Conservation (phyloP, 2,329 filamentous ascomycete species). For the Chrysoporthe deuterocubensis region DNA sequence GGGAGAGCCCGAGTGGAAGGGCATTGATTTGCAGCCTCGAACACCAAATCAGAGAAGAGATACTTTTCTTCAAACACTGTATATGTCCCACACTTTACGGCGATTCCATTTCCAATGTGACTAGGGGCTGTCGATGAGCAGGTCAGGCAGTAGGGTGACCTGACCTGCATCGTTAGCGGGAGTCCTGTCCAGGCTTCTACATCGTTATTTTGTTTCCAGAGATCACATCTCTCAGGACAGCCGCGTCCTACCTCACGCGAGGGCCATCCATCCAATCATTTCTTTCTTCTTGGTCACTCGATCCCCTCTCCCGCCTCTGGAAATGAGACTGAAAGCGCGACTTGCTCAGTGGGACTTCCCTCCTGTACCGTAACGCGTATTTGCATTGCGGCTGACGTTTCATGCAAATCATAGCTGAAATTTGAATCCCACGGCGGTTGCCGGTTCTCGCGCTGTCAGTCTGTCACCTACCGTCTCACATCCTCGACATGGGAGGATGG, state of each 20-base stretch:
- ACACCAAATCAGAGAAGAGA: constrained; percentile 5
- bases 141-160: background rate
- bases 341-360: background rate
- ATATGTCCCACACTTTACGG: background rate
- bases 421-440: background rate
- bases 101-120: background rate
- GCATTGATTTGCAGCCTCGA: constrained; percentile 7
- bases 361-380: too few relatives aligned
- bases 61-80: background rate
- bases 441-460: too few relatives aligned
- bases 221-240: background rate
- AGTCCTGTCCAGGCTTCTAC: background rate
- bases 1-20: background rate
- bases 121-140: background rate
- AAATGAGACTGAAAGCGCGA: background rate
- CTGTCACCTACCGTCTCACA: too few relatives aligned
- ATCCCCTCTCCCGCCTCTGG: background rate
- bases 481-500: background rate
- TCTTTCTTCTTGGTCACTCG: background rate
- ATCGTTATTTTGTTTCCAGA: background rate
- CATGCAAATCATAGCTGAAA: too few relatives aligned
- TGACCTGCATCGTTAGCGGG: background rate
- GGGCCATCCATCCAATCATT: background rate
- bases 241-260: background rate
- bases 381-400: too few relatives aligned